A percentile compares a stretch with the other conserved stretches of the same genome.
These are phyloP conservation scores for Yamadazyma atlantica DNA, from an alignment of 1,139 yeast genomes.

Conservation along the genomic window DNA sequence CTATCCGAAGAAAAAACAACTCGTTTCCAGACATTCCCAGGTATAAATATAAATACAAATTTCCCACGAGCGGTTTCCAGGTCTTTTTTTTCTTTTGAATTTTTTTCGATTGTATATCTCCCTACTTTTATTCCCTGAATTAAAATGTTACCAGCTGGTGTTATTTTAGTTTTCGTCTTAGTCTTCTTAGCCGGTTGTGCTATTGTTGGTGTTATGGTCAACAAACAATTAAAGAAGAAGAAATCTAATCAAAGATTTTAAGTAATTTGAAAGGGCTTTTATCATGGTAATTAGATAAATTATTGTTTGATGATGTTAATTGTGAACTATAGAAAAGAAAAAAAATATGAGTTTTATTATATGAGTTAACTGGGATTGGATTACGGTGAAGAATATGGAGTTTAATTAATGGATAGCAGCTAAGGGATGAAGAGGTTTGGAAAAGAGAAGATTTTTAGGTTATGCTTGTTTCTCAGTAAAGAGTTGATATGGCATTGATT, in stretches of 20 bases:
- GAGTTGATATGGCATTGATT: neutral
- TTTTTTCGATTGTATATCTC: conserved; percentile 3
- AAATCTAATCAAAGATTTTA: conserved; percentile 52
- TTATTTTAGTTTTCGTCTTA: conserved; percentile 50
- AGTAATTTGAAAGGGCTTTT: conserved; percentile 10
- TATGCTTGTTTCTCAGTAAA: conserved; percentile 2
- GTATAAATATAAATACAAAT: conserved; percentile 11
- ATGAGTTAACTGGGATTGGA: neutral
- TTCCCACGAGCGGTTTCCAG: conserved; percentile 3
- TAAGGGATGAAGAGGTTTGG: neutral
- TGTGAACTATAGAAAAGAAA: neutral
- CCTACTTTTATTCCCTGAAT: conserved; percentile 4
- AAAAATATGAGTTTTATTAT: neutral
- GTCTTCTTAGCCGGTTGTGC: conserved; percentile 43
- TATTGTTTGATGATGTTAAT: conserved; percentile 1
- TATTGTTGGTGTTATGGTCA: conserved; percentile 33
- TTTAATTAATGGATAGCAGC: neutral
- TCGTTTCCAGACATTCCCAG: neutral
- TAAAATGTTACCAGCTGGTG: conserved; percentile 52
- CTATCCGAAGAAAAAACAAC: conserved; percentile 1
- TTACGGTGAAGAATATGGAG: neutral
- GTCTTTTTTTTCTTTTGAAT: conserved; percentile 9
- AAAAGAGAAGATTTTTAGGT: neutral
- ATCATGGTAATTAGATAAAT: neutral
- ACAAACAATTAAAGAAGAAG: conserved; percentile 41